phyloP scores from a whole-genome alignment of 768 basidiomycete genomes.

The Tricholomella constricta region DNA sequence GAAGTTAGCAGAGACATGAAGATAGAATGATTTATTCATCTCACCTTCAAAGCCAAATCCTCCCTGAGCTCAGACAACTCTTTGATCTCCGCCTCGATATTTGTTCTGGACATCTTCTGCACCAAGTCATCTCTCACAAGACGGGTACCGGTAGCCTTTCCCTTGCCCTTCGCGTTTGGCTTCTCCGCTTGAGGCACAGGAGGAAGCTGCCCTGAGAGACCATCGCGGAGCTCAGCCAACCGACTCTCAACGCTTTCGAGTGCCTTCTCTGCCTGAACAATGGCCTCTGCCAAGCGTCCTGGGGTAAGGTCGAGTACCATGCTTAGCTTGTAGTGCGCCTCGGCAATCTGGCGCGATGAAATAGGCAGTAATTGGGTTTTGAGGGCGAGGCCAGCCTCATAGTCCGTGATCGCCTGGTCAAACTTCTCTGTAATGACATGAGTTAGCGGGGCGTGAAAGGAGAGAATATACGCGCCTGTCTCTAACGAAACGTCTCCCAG shows the following conservation, averaged over 20 bases:
- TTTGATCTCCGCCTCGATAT: constrained; percentile 77
- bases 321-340: constrained; percentile 92
- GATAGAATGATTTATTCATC: not conserved
- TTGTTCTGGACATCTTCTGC: constrained; percentile 67
- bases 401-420: constrained; percentile 90
- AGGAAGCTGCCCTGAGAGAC: constrained; percentile 40
- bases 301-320: constrained; percentile 92
- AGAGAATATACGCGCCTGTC: constrained; percentile 64
- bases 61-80: constrained; percentile 75
- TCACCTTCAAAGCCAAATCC: constrained; percentile 84
- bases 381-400: constrained; percentile 72
- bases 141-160: constrained; percentile 55
- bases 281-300: constrained; percentile 79
- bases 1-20: not conserved
- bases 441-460: not conserved
- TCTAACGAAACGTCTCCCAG: constrained; percentile 97
- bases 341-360: constrained; percentile 93
- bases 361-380: constrained; percentile 73
- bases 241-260: constrained; percentile 76
- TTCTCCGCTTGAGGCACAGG: constrained; percentile 32
- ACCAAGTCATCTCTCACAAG: constrained; percentile 57
- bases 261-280: constrained; percentile 78
- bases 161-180: constrained; percentile 65
- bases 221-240: constrained; percentile 58
- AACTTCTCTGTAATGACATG: constrained; percentile 75